Base-by-base conservation (phyloP, 306 rosid genomes). In the Cicer chorassanicum region DNA sequence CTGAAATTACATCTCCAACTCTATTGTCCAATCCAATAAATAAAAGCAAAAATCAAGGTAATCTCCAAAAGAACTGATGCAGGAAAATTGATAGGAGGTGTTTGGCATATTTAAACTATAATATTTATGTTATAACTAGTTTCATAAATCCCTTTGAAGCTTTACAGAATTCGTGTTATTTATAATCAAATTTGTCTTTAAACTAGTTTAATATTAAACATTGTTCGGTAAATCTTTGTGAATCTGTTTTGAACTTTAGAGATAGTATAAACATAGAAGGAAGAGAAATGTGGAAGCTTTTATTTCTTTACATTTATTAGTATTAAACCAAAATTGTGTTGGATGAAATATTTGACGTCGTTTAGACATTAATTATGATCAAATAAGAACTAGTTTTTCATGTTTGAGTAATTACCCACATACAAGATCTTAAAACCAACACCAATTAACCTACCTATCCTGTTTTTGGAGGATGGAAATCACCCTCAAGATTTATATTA, bases 361-460 rank as follows among this genome's bases (percentile, higher is more conserved):
- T 21, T 64, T 51, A 50, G 8, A 40, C 55, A 18, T 57, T 46
- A 57, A 16, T 57, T 15, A 57, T 45, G 70, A 36, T 68, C 19
- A 2, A 68, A 77, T 7, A 67, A 44, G 12, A 77, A 57, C 16
- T 77, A 68, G 50, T 7, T 46, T 45, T 76, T 12, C 49, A 56
- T 44, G 70, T 18, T 12, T 77, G 51, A 41, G 9, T 45, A 77
- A 57, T 10, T 45, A 18, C 34, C 56, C 44, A 15, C 15, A 55
- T 15, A 34, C 6, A 38, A 49, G 40, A 66, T 56, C 59, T 5
- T 15, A 21, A 60, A 66, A 43, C 56, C 49, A 15, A 38, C 19
- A 48, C 39, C 16, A 56, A 57, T 12, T 34, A 24, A 42, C 55
- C 65, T 54, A 16, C 46, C 5, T 42, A 42, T 41, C 73, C 6